These are phyloP conservation scores for Fusarium albosuccineum DNA, from an alignment of 2,329 filamentous ascomycete genomes.

Conservation along the genomic window DNA sequence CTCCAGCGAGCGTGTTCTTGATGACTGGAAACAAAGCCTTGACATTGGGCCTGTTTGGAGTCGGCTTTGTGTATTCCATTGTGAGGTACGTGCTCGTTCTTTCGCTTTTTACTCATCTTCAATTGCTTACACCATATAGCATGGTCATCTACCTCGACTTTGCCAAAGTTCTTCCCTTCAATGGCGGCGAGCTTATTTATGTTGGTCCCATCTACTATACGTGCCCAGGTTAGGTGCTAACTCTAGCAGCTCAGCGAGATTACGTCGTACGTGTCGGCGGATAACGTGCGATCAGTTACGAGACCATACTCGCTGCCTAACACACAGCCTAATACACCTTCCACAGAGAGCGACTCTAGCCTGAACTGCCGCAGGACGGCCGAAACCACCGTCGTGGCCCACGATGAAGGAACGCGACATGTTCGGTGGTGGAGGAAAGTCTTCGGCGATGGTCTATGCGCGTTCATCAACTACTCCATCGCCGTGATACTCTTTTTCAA, in stretches of 20 bases:
- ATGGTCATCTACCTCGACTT: constrained; percentile 14
- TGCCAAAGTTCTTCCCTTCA: constrained; percentile 8
- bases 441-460: constrained; percentile 2
- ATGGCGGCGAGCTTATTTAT: constrained; percentile 14
- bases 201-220: background rate
- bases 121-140: background rate
- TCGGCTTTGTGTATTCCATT: constrained; percentile 4
- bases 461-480: constrained; percentile 5
- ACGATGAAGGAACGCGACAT: too few species aligned
- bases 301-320: too few species aligned
- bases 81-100: background rate
- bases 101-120: background rate
- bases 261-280: background rate
- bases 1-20: constrained; percentile 5
- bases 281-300: too few species aligned
- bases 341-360: too few species aligned
- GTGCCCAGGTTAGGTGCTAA: background rate
- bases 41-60: constrained; percentile 4
- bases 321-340: too few species aligned
- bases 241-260: constrained; percentile 3
- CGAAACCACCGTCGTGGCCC: background rate
- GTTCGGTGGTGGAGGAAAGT: background rate
- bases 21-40: constrained; percentile 13
- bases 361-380: too few species aligned
- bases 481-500: constrained; percentile 7